Evolutionary conservation across 441 rosid species (phyloP).

Genomic region (Viola pubescens): DNA sequence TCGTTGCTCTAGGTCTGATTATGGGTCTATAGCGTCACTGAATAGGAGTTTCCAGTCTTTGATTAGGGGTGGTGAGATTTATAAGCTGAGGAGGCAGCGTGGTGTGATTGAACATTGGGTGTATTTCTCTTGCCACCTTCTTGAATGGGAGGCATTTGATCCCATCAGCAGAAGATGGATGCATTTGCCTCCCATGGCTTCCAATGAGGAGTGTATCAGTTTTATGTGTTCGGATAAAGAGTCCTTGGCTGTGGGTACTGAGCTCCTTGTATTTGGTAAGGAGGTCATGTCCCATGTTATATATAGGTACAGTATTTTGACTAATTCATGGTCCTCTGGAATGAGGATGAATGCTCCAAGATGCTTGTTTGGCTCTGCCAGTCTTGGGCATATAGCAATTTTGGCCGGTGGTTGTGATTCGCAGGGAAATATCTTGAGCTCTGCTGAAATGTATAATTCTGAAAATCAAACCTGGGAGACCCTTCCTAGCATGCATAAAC

Average conservation of each 20-base stretch:
- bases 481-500: slow-evolving; percentile 71
- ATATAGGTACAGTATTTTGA: slow-evolving; percentile 72
- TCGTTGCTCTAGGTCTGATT: slow-evolving; percentile 75
- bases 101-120: slow-evolving; percentile 86
- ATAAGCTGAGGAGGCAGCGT: slow-evolving; percentile 47
- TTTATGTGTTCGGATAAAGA: slow-evolving; percentile 79
- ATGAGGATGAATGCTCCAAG: slow-evolving; percentile 73
- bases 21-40: slow-evolving; percentile 65
- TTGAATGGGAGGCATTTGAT: slow-evolving; percentile 93
- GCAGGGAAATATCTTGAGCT: slow-evolving; percentile 48
- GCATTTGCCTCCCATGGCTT: slow-evolving; percentile 80
- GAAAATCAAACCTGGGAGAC: slow-evolving; percentile 61
- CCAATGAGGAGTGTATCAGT: slow-evolving; percentile 36
- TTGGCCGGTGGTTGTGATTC: slow-evolving; percentile 93
- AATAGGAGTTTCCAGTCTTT: slow-evolving; percentile 60
- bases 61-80: slow-evolving; percentile 64
- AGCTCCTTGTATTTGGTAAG: slow-evolving; percentile 85
- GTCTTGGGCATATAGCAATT: slow-evolving; percentile 78
- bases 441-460: slow-evolving; percentile 83
- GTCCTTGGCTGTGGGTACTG: slow-evolving; percentile 93
- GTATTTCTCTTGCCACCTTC: slow-evolving; percentile 72
- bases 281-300: slow-evolving; percentile 59
- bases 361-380: slow-evolving; percentile 96
- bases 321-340: slow-evolving; percentile 80
- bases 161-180: slow-evolving; percentile 65